Conservation (phyloP, 169 alveolate genomes). For the Plasmodium malariae region DNA sequence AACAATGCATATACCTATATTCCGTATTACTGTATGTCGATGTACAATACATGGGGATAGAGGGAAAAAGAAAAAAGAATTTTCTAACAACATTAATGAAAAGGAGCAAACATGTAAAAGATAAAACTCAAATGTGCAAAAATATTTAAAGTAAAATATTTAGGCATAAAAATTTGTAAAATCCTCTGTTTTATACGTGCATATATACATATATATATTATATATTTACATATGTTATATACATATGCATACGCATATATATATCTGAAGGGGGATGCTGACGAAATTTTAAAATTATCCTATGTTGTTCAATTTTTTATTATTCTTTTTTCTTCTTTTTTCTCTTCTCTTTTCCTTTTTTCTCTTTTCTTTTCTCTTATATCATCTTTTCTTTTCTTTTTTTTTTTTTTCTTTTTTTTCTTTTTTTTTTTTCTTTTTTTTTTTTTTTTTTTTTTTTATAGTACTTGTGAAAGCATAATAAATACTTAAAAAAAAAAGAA, state of each 20-base stretch:
- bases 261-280: not conserved
- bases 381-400: not conserved
- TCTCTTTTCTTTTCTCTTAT: not conserved
- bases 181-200: not conserved
- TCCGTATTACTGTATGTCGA: not conserved
- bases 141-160: slow-evolving; percentile 6
- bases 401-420: slow-evolving; percentile 21
- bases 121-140: slow-evolving; percentile 6
- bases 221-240: not conserved
- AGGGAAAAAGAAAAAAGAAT: not conserved
- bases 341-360: not conserved
- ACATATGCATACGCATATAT: not conserved
- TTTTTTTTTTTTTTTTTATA: slow-evolving; percentile 5
- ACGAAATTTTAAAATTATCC: not conserved
- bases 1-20: not conserved
- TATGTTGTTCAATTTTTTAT: too few species aligned
- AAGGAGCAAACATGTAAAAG: not conserved
- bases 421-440: not conserved
- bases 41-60: not conserved
- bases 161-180: not conserved
- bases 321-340: not conserved
- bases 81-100: slow-evolving; percentile 8
- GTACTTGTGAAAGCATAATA: not conserved
- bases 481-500: slow-evolving; percentile 8
- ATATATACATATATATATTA: slow-evolving; percentile 4